A percentile compares a stretch with the other conserved stretches of the same genome.
These are phyloP conservation scores for Phaeosphaeria sp. DNA, from an alignment of 2,329 filamentous ascomycete genomes.

Conservation along the genomic window DNA sequence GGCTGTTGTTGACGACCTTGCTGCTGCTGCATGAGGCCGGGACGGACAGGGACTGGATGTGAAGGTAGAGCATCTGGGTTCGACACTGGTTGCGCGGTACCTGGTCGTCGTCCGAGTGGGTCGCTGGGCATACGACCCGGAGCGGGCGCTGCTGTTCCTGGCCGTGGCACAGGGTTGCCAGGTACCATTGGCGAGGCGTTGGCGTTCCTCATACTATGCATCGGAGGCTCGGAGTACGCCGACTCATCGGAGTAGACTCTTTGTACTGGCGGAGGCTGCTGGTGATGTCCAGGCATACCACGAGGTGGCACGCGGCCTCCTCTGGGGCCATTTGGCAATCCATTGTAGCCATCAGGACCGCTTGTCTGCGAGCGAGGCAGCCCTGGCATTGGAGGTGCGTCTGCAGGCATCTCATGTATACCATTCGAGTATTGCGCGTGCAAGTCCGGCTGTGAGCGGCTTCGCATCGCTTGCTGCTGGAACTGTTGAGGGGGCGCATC, in stretches of 20 bases:
- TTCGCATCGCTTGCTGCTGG: slow-evolving; percentile 58
- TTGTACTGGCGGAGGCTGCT: slow-evolving; percentile 38
- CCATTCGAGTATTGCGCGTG: slow-evolving; percentile 39
- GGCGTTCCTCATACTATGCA: slow-evolving; percentile 38
- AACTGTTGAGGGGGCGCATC: slow-evolving; percentile 19
- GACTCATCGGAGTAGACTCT: slow-evolving; percentile 44
- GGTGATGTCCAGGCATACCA: slow-evolving; percentile 32
- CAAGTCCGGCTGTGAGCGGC: slow-evolving; percentile 73
- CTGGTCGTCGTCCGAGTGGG: slow-evolving; percentile 40
- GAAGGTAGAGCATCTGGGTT: slow-evolving; percentile 64
- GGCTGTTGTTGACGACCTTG: slow-evolving; percentile 24
- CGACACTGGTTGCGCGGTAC: slow-evolving; percentile 49
- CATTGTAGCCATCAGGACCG: slow-evolving; percentile 32
- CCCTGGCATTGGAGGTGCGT: slow-evolving; percentile 58
- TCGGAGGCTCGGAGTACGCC: slow-evolving; percentile 45
- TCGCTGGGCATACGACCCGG: slow-evolving; percentile 36
- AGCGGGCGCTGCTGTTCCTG: slow-evolving; percentile 41
- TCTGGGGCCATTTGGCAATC: slow-evolving; percentile 35
- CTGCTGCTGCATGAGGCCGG: slow-evolving; percentile 57
- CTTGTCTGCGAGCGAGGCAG: slow-evolving; percentile 58
- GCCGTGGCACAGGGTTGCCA: slow-evolving; percentile 34
- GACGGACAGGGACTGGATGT: slow-evolving; percentile 63
- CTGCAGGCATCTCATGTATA: slow-evolving; percentile 75
- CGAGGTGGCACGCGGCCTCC: slow-evolving; percentile 36
- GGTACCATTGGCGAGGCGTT: slow-evolving; percentile 35